Percentiles rank a stretch among this genome's conserved stretches.
These are phyloP conservation scores for Pseudonitzschia pungens DNA, from an alignment of 108 stramenopile species.

Conservation along the genomic window DNA sequence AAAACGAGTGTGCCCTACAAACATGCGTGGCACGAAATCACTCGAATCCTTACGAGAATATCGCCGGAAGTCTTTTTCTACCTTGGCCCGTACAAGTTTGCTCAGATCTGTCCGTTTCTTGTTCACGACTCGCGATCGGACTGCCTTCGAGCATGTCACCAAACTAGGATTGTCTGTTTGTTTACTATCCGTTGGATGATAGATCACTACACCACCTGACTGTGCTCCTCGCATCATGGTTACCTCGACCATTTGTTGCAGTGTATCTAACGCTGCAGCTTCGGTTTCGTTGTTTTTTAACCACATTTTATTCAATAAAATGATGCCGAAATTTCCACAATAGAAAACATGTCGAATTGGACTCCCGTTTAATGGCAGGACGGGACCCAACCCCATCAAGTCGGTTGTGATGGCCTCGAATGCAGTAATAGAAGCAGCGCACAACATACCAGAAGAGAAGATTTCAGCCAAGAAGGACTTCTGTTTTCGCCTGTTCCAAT, in stretches of 20 bases:
- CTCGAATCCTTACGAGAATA: constrained; percentile 8
- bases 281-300: constrained; percentile 47
- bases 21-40: constrained; percentile 20
- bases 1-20: constrained; percentile 79
- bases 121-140: constrained; percentile 79
- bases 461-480: neutral
- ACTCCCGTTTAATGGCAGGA: constrained; percentile 4
- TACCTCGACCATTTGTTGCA: constrained; percentile 77
- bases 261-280: constrained; percentile 55
- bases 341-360: constrained; percentile 23
- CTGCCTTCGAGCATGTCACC: constrained; percentile 26
- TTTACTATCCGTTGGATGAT: constrained; percentile 15
- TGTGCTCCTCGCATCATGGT: constrained; percentile 91
- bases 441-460: constrained; percentile 18
- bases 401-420: constrained; percentile 68
- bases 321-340: constrained; percentile 83
- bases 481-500: neutral
- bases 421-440: constrained; percentile 58
- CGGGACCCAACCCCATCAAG: constrained; percentile 42
- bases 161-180: neutral
- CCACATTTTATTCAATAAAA: constrained; percentile 73
- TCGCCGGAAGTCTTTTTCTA: constrained; percentile 29
- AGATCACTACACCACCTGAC: constrained; percentile 73
- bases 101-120: constrained; percentile 74
- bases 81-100: constrained; percentile 43